Evolutionary conservation across 345 rosid species (phyloP).

Genomic region (Rhizophora apiculata): DNA sequence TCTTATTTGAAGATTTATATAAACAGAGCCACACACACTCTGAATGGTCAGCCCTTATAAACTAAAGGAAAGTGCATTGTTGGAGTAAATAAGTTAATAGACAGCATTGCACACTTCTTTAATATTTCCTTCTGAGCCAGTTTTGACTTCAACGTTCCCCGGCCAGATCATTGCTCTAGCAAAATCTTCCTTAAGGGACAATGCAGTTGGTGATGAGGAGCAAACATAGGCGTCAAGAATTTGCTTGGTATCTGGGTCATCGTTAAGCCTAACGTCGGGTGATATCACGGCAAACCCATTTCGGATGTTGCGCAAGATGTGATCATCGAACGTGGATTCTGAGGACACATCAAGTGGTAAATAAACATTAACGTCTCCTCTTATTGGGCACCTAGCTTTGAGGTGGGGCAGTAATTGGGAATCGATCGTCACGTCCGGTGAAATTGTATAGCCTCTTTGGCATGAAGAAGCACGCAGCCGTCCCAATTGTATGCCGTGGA

Average conservation of each 20-base stretch:
- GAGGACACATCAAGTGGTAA: conserved; percentile 54
- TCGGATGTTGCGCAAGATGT: conserved; percentile 52
- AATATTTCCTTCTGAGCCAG: conserved; percentile 58
- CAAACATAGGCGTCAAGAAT: conserved; percentile 54
- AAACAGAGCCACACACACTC: too few relatives aligned
- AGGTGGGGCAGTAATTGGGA: conserved; percentile 43
- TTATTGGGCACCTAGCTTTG: conserved; percentile 43
- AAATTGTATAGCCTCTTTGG: conserved; percentile 57
- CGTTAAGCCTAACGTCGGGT: conserved; percentile 67
- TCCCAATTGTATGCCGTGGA: conserved; percentile 82
- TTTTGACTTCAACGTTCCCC: conserved; percentile 68
- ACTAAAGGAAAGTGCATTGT: neutral
- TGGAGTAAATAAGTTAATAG: neutral
- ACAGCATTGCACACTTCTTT: conserved; percentile 47
- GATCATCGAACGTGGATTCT: conserved; percentile 48
- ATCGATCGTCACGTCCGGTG: conserved; percentile 40
- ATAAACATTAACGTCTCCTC: conserved; percentile 57
- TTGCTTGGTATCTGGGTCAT: conserved; percentile 42
- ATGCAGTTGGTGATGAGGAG: conserved; percentile 29
- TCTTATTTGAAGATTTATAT: too few relatives aligned
- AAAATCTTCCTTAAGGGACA: conserved; percentile 55
- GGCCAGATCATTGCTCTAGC: conserved; percentile 56
- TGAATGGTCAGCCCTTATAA: too few relatives aligned
- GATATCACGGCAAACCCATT: conserved; percentile 69
- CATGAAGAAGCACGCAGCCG: conserved; percentile 90